Base-by-base conservation (phyloP, 176 grass and related monocot species). In the Secale cereale region DNA sequence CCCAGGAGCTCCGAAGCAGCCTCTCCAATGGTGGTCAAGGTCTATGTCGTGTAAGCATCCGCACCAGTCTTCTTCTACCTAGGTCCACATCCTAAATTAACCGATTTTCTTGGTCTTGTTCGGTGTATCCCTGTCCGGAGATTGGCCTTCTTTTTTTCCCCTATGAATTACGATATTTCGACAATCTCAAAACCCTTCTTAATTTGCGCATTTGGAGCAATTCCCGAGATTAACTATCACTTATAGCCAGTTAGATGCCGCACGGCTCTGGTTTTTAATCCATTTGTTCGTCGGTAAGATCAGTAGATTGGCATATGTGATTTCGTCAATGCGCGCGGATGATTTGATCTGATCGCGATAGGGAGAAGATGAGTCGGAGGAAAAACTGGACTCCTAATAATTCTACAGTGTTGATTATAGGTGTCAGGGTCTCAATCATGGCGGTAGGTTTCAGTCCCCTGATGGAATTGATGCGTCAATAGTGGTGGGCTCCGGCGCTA, bases 21-120 rank as follows among this genome's bases (percentile, higher is more conserved):
- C n/a, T 85, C 87, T 82, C 80, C 88, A 82, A 97, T 97, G 94
- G 89, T 91, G 56, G 81, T 76, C 65, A 97, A 94, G 88, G 70
- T 97, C 76, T 97, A 97, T 85, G 79, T 97, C 40, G 91, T 97
- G 94, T 97, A 94, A 94, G 94, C 67, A 81, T 70, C 78, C 11
- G 23, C 50, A 17, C 59, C 74, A 50, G 26, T 35, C 57, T 79
- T 33, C 66, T 37, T 70, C 86, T 68, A 37, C 5, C 5, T 65
- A 20, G 25, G 27, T 29, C 52, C 36, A 32, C 26, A 16, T 59
- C 76, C 22, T 4, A 13, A 45, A 46, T 59, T 31, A 9, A 20
- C 28, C 8, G 28, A 22, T 6, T 54, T 83, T 67, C 8, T 59
- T 25, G 26, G 17, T 71, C 25, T 23, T 62, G 22, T 40, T 77